Evolutionary conservation across 371 early-diverging fungal species (phyloP).

Genomic region (Cokeromyces recurvatus): DNA sequence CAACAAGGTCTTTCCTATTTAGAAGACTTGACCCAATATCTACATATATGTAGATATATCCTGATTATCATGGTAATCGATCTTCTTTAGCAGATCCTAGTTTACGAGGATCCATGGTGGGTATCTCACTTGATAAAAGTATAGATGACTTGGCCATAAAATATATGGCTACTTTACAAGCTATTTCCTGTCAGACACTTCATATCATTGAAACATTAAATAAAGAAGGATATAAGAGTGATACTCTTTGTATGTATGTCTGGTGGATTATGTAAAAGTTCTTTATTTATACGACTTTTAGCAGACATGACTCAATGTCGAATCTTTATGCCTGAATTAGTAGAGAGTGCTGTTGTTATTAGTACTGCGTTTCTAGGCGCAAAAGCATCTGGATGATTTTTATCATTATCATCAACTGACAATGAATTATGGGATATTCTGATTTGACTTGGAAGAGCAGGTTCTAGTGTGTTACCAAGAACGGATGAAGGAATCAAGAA

Average conservation of each 20-base stretch:
- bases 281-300: constrained; percentile 55
- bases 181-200: constrained; percentile 59
- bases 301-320: constrained; percentile 56
- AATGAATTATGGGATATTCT: constrained; percentile 51
- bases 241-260: constrained; percentile 61
- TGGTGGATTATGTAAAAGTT: constrained; percentile 67
- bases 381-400: constrained; percentile 51
- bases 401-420: too few relatives aligned
- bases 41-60: constrained; percentile 70
- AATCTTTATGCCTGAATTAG: constrained; percentile 53
- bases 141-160: constrained; percentile 52
- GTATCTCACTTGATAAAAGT: constrained; percentile 53
- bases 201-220: constrained; percentile 58
- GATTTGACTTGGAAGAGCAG: constrained; percentile 51
- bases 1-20: constrained; percentile 21
- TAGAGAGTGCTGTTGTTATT: constrained; percentile 64
- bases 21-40: constrained; percentile 41
- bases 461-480: constrained; percentile 46
- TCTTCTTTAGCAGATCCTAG: constrained; percentile 69
- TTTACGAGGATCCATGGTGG: constrained; percentile 59
- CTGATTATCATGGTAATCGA: constrained; percentile 78
- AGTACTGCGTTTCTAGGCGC: constrained; percentile 70
- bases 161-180: constrained; percentile 63
- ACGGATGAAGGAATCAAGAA: constrained; percentile 21
- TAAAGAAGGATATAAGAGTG: constrained; percentile 50